These are phyloP conservation scores for Syzygium aromaticum DNA, from an alignment of 345 rosid genomes.

Conservation along the genomic window DNA sequence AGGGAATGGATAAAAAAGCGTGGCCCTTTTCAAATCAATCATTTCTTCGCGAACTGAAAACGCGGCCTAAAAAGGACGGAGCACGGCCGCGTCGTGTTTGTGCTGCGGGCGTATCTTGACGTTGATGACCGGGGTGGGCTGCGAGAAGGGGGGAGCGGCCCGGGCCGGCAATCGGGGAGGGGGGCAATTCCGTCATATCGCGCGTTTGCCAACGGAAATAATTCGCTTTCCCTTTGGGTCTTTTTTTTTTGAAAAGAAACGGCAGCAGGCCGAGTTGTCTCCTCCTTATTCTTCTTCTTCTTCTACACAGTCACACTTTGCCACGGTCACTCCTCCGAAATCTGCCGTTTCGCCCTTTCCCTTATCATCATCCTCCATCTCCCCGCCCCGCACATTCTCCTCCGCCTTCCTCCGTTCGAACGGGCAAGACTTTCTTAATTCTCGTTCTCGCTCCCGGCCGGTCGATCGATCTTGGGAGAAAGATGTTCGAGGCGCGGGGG, in stretches of 20 bases:
- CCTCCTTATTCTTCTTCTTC: neutral
- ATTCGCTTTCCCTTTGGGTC: neutral
- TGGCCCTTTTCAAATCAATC: too few species aligned
- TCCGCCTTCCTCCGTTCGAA: neutral
- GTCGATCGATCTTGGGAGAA: neutral
- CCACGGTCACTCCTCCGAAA: neutral
- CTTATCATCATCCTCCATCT: neutral
- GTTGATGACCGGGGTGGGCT: neutral
- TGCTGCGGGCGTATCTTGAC: neutral
- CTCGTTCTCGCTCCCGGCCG: neutral
- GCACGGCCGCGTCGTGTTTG: too few species aligned
- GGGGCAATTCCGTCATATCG: neutral
- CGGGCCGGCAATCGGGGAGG: neutral
- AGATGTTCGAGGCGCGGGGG: constrained; percentile 56
- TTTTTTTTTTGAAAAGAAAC: neutral
- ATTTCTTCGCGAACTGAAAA: too few species aligned
- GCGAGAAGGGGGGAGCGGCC: neutral
- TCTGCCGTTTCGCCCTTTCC: neutral
- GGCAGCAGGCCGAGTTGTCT: neutral
- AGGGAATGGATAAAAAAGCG: too few species aligned
- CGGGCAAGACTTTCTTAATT: neutral
- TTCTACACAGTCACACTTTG: neutral
- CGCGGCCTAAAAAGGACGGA: too few species aligned
- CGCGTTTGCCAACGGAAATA: neutral
- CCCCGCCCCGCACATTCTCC: neutral